Conservation (phyloP, 164 flowering plant species). For the Nymphaea colorata region DNA sequence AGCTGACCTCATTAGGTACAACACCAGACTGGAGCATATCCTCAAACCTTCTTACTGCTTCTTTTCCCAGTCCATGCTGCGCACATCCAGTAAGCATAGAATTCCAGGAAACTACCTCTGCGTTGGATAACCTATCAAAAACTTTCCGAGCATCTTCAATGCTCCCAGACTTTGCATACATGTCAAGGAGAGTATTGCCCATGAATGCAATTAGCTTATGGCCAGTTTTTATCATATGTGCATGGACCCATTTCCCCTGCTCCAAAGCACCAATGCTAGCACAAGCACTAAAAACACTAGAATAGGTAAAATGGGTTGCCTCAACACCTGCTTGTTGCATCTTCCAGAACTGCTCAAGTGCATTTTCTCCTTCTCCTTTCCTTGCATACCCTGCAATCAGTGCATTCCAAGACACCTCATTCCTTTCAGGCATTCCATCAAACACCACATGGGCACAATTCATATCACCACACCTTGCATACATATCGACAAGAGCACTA, state of each 20-base stretch:
- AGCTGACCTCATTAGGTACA: constrained; percentile 44
- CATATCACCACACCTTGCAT: constrained; percentile 41
- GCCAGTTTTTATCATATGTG: constrained; percentile 51
- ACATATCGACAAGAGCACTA: constrained; percentile 59
- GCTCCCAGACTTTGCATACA: constrained; percentile 67
- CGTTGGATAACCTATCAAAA: constrained; percentile 37
- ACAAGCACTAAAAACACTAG: constrained; percentile 43
- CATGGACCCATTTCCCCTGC: constrained; percentile 71
- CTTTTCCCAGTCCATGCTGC: constrained; percentile 52
- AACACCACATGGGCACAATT: constrained; percentile 34
- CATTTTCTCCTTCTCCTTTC: constrained; percentile 39
- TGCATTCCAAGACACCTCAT: constrained; percentile 78
- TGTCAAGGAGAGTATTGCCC: constrained; percentile 54
- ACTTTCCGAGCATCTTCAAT: constrained; percentile 48
- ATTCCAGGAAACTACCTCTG: constrained; percentile 61
- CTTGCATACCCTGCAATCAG: constrained; percentile 65
- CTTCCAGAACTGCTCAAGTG: constrained; percentile 25
- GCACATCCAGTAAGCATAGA: constrained; percentile 61
- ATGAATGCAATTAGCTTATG: constrained; percentile 35
- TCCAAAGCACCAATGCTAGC: constrained; percentile 52
- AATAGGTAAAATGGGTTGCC: constrained; percentile 54
- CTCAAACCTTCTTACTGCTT: constrained; percentile 29
- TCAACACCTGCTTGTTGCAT: constrained; percentile 38
- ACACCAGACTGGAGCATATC: constrained; percentile 36
- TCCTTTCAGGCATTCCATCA: constrained; percentile 28